Evolutionary conservation across 371 early-diverging fungal species (phyloP).

Genomic region (Mortierella sp.): DNA sequence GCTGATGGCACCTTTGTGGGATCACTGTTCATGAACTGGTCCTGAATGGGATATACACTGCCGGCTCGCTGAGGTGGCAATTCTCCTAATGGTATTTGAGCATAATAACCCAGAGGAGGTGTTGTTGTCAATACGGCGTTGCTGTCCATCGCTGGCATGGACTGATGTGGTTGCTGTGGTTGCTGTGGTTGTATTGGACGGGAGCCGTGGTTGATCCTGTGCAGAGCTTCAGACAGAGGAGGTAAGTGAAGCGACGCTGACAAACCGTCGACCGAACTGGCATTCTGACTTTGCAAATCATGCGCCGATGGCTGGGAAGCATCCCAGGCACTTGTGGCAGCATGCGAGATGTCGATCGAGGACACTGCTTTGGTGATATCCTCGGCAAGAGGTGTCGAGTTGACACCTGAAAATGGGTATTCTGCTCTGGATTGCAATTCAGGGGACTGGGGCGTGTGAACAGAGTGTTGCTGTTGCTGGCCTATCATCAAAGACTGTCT

Average conservation of each 20-base stretch:
- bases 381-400: neutral
- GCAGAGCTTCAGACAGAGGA: slow-evolving; percentile 11
- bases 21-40: slow-evolving; percentile 5
- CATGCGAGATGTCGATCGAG: slow-evolving; percentile 1
- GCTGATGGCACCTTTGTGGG: slow-evolving; percentile 13
- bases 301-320: neutral
- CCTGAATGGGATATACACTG: slow-evolving; percentile 8
- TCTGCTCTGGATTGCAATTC: slow-evolving; percentile 7
- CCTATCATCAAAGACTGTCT: slow-evolving; percentile 5
- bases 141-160: neutral
- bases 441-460: slow-evolving; percentile 2
- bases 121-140: neutral
- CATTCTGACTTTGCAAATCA: neutral
- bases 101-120: slow-evolving; percentile 4
- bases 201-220: slow-evolving; percentile 10
- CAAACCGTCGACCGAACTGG: neutral
- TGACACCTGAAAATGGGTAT: neutral
- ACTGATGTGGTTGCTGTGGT: neutral
- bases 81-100: slow-evolving; percentile 3
- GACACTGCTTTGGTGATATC: neutral
- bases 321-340: slow-evolving; percentile 1
- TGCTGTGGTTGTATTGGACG: slow-evolving; percentile 15
- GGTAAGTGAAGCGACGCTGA: slow-evolving; percentile 10
- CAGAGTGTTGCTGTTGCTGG: slow-evolving; percentile 8
- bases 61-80: slow-evolving; percentile 7